phyloP scores from a whole-genome alignment of 768 basidiomycete species.

The Mycena indigotica region DNA sequence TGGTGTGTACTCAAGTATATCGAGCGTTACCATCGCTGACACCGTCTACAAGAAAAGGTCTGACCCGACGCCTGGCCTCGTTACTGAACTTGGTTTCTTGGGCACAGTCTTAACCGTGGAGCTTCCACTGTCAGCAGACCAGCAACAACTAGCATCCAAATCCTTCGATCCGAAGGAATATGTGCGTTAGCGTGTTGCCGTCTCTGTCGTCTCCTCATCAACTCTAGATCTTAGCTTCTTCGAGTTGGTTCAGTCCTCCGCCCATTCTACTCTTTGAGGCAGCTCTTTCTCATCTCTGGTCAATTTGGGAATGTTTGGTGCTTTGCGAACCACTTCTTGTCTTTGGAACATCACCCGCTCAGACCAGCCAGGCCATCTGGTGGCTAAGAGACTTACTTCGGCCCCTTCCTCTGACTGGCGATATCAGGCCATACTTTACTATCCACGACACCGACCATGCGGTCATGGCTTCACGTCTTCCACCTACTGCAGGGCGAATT shows the following conservation, averaged over 20 bases:
- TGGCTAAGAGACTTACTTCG: conserved; percentile 87
- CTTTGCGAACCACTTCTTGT: conserved; percentile 89
- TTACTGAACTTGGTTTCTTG: conserved; percentile 81
- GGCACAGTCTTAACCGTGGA: conserved; percentile 74
- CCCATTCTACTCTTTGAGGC: conserved; percentile 66
- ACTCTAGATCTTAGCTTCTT: conserved; percentile 66
- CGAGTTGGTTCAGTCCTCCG: conserved; percentile 58
- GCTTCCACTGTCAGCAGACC: conserved; percentile 67
- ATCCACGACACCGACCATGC: conserved; percentile 90
- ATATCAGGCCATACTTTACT: conserved; percentile 93
- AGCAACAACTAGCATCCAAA: conserved; percentile 69
- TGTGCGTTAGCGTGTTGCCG: conserved; percentile 36
- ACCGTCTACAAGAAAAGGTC: conserved; percentile 66
- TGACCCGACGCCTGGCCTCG: conserved; percentile 65
- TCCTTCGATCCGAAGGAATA: conserved; percentile 55
- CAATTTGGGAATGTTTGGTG: conserved; percentile 91
- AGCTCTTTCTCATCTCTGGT: conserved; percentile 69
- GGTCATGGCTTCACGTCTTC: conserved; percentile 74
- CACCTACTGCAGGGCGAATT: conserved; percentile 75
- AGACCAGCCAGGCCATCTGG: conserved; percentile 88
- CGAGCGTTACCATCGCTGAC: conserved; percentile 19
- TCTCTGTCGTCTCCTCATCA: not conserved
- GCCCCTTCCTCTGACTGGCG: conserved; percentile 82
- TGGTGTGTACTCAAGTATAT: conserved; percentile 57
- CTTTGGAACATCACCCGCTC: conserved; percentile 75